phyloP scores from a whole-genome alignment of 2,329 filamentous ascomycete genomes.

The Myriangium duriaei region DNA sequence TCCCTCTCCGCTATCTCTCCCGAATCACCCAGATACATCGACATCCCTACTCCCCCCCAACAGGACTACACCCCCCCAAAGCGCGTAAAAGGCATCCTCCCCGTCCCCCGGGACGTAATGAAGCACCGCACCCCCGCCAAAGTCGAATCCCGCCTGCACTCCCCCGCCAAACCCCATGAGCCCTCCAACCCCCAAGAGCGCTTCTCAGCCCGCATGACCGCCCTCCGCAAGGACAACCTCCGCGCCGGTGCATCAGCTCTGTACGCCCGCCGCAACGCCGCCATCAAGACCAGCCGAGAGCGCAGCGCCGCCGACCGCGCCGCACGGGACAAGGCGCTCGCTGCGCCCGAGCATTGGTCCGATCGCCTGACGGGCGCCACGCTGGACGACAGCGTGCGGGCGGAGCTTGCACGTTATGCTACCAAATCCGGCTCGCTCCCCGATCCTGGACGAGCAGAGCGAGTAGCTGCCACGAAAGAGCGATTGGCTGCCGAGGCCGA shows the following conservation, averaged over 20 bases:
- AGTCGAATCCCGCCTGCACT: slow-evolving; percentile 16
- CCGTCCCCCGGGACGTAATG: slow-evolving; percentile 74
- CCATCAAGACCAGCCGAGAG: slow-evolving; percentile 11
- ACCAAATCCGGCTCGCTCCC: slow-evolving; percentile 26
- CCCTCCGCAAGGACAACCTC: slow-evolving; percentile 57
- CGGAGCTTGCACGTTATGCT: slow-evolving; percentile 15
- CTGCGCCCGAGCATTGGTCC: slow-evolving; percentile 59
- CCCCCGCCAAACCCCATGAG: slow-evolving; percentile 20
- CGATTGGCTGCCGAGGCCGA: slow-evolving; percentile 20
- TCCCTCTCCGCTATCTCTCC: slow-evolving; percentile 49
- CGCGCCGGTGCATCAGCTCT: slow-evolving; percentile 1
- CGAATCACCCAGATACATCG: slow-evolving; percentile 78
- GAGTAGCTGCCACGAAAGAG: slow-evolving; percentile 29
- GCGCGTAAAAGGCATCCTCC: slow-evolving; percentile 61
- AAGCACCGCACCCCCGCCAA: slow-evolving; percentile 18
- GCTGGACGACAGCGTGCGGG: slow-evolving; percentile 21
- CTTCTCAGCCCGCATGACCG: slow-evolving; percentile 66
- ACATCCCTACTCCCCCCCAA: slow-evolving; percentile 66
- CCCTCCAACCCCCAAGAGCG: slow-evolving; percentile 26
- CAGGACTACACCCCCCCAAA: slow-evolving; percentile 37
- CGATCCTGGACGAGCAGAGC: slow-evolving; percentile 50
- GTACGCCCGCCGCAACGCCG: background rate
- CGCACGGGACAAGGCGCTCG: slow-evolving; percentile 39
- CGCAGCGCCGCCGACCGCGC: slow-evolving; percentile 38
- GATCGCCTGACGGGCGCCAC: slow-evolving; percentile 63